Evolutionary conservation across 2,329 filamentous ascomycete species (phyloP).

Genomic region (Sodiomyces alkalinus): DNA sequence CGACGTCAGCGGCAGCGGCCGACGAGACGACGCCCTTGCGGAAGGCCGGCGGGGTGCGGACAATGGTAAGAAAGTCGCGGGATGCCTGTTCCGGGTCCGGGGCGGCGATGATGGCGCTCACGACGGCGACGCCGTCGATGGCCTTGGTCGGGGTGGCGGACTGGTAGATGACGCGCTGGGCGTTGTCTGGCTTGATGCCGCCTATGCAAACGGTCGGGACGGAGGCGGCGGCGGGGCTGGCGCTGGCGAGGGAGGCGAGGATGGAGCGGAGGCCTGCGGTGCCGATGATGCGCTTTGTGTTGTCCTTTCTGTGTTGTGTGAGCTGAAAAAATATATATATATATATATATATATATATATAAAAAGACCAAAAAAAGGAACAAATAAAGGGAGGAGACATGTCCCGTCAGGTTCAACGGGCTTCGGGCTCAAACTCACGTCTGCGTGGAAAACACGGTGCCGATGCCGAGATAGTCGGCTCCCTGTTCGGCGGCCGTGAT

Average conservation of each 20-base stretch:
- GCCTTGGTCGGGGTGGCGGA: conserved; percentile 36
- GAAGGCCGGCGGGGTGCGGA: conserved; percentile 26
- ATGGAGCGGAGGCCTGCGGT: conserved; percentile 55
- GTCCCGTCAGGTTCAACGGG: not conserved
- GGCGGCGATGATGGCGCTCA: conserved; percentile 75
- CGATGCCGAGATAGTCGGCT: conserved; percentile 85
- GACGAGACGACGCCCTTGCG: conserved; percentile 3
- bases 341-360: too few species aligned
- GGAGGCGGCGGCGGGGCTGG: conserved; percentile 17
- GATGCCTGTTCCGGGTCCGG: conserved; percentile 50
- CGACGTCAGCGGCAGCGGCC: conserved; percentile 4
- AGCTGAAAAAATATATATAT: too few species aligned
- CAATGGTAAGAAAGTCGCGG: conserved; percentile 37
- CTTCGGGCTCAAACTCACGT: conserved; percentile 53
- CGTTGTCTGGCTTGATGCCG: conserved; percentile 66
- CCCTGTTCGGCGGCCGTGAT: conserved; percentile 54
- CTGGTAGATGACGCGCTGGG: conserved; percentile 60
- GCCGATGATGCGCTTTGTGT: conserved; percentile 72
- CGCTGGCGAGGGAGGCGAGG: conserved; percentile 40
- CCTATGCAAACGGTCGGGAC: conserved; percentile 71
- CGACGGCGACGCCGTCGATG: conserved; percentile 72
- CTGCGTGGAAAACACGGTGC: conserved; percentile 72
- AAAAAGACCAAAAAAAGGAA: too few species aligned
- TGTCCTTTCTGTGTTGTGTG: conserved; percentile 68
- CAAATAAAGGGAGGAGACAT: too few species aligned